Evolutionary conservation across 2,329 filamentous ascomycete genomes (phyloP).

Genomic region (Colletotrichum simmondsii): DNA sequence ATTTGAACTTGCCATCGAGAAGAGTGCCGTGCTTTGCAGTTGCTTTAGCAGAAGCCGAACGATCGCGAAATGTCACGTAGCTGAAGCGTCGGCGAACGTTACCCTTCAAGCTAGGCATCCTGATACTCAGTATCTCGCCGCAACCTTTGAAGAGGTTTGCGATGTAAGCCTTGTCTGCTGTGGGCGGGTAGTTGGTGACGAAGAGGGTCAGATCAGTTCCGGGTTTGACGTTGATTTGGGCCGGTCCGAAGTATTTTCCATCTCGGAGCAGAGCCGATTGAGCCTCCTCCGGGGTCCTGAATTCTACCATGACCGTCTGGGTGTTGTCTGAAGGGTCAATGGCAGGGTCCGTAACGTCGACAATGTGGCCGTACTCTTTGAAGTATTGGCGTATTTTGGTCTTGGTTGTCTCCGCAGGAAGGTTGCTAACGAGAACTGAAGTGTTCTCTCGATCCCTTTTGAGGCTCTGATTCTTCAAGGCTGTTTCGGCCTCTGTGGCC

Average conservation of each 20-base stretch:
- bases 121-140: slow-evolving; percentile 85
- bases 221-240: slow-evolving; percentile 77
- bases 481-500: slow-evolving; percentile 43
- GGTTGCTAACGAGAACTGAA: slow-evolving; percentile 81
- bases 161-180: slow-evolving; percentile 77
- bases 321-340: slow-evolving; percentile 54
- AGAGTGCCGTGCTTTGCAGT: slow-evolving; percentile 77
- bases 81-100: slow-evolving; percentile 93
- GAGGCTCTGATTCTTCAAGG: slow-evolving; percentile 48
- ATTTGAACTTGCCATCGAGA: slow-evolving; percentile 74
- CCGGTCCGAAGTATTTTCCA: slow-evolving; percentile 80
- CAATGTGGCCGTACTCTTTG: slow-evolving; percentile 87
- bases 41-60: slow-evolving; percentile 76
- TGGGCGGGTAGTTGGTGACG: slow-evolving; percentile 88
- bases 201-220: slow-evolving; percentile 86
- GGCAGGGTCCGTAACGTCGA: slow-evolving; percentile 76
- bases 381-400: slow-evolving; percentile 89
- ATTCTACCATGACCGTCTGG: slow-evolving; percentile 84
- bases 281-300: slow-evolving; percentile 83
- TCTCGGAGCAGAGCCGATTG: slow-evolving; percentile 83
- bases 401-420: slow-evolving; percentile 77
- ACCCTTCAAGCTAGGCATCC: slow-evolving; percentile 91
- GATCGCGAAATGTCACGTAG: slow-evolving; percentile 87
- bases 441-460: slow-evolving; percentile 93
- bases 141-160: slow-evolving; percentile 76